Evolutionary conservation across 73 alveolate genomes (phyloP).

Genomic region (Stentor roeselii): DNA sequence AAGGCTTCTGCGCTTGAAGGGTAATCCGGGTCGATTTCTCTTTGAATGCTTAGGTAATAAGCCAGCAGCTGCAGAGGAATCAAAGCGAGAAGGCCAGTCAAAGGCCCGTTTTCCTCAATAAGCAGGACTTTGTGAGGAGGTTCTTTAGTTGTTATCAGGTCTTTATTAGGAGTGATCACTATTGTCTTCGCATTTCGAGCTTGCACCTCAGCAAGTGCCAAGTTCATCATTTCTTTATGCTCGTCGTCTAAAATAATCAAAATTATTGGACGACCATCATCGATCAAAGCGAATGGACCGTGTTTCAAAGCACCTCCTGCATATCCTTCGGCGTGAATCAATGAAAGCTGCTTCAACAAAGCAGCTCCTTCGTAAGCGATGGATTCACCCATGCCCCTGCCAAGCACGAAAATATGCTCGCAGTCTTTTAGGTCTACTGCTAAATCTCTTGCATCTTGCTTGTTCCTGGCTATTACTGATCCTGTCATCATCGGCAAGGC

Average conservation of each 20-base stretch:
- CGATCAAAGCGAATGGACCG: slow-evolving; percentile 69
- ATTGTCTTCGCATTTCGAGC: background rate
- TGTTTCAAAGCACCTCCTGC: slow-evolving; percentile 91
- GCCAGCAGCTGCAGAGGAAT: too few species aligned
- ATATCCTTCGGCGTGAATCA: slow-evolving; percentile 93
- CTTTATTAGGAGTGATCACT: too few species aligned
- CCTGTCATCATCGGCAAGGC: too few species aligned
- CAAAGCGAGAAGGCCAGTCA: too few species aligned
- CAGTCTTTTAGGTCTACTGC: slow-evolving; percentile 35
- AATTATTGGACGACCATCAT: slow-evolving; percentile 23
- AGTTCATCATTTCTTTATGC: background rate
- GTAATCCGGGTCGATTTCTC: too few species aligned
- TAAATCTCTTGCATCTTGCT: too few species aligned
- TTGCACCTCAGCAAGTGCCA: background rate
- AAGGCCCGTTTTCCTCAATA: too few species aligned
- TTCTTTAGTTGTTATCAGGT: too few species aligned
- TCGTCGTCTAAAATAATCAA: background rate
- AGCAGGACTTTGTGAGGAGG: too few species aligned
- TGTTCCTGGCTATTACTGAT: too few species aligned
- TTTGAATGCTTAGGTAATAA: too few species aligned
- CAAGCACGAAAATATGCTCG: slow-evolving; percentile 63
- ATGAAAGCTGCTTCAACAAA: slow-evolving; percentile 86
- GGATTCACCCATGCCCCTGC: slow-evolving; percentile 83
- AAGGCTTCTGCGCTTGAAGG: too few species aligned
- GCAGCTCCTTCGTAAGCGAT: slow-evolving; percentile 95